A percentile compares a stretch with the other conserved stretches of the same genome.
Evolutionary conservation across 163 green algal species (phyloP).

Genomic region (Scenedesmus sp.): DNA sequence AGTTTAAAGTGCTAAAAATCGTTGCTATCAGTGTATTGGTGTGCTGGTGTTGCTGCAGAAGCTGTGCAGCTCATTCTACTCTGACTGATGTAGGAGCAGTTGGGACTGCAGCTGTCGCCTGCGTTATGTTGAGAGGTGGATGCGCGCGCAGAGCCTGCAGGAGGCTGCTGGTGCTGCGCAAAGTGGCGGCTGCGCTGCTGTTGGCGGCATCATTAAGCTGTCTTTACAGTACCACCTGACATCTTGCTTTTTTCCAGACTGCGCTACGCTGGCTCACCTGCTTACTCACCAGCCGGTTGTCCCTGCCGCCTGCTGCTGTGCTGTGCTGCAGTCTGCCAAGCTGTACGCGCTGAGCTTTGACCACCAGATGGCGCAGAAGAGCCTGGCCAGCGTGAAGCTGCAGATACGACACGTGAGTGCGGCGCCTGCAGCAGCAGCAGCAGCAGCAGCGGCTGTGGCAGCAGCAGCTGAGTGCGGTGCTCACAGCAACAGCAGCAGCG

Average conservation of each 20-base stretch:
- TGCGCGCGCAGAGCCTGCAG: no score
- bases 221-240: background rate
- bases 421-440: background rate
- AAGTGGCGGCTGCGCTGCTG: no score
- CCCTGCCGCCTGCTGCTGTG: background rate
- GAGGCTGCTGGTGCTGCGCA: no score
- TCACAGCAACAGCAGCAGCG: background rate
- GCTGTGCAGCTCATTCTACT: no score
- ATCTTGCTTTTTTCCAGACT: background rate
- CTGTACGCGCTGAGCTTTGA: conserved; percentile 82
- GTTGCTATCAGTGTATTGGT: no score
- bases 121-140: background rate
- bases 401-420: conserved; percentile 76
- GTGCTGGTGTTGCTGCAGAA: no score
- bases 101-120: background rate
- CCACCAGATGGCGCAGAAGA: conserved; percentile 67
- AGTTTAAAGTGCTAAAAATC: no score
- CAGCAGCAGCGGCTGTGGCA: background rate
- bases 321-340: conserved; percentile 87
- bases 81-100: no score
- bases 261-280: background rate
- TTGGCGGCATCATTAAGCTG: no score
- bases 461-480: background rate
- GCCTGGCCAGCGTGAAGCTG: conserved; percentile 72
- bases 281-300: background rate